These are phyloP conservation scores for Hypoxylon sp. DNA, from an alignment of 2,329 filamentous ascomycete genomes.

Conservation along the genomic window DNA sequence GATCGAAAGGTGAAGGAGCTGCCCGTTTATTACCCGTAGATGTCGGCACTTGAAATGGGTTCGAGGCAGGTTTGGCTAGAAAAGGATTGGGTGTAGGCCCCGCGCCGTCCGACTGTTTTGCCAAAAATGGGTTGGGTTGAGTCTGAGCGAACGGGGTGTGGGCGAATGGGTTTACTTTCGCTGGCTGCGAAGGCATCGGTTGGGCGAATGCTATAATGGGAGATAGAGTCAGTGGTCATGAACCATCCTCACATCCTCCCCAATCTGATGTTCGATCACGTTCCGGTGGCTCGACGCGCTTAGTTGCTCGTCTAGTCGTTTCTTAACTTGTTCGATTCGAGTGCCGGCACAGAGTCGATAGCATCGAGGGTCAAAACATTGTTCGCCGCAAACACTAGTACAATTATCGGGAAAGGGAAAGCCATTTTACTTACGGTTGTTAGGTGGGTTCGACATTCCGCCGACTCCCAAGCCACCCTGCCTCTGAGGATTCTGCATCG, in stretches of 20 bases:
- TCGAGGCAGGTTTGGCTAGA: constrained; percentile 13
- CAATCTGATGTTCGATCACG: constrained; percentile 11
- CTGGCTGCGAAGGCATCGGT: constrained; percentile 27
- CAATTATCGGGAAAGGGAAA: constrained; percentile 45
- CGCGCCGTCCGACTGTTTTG: constrained; percentile 27
- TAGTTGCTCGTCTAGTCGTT: constrained; percentile 7
- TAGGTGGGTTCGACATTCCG: constrained; percentile 40
- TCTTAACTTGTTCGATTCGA: constrained; percentile 15
- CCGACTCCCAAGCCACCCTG: constrained; percentile 50
- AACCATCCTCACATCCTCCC: constrained; percentile 26
- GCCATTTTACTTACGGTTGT: constrained; percentile 52
- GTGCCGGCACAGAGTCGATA: constrained; percentile 18
- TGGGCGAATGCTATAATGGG: constrained; percentile 49
- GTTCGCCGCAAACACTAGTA: constrained; percentile 25
- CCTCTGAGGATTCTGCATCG: constrained; percentile 51
- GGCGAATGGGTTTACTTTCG: constrained; percentile 46
- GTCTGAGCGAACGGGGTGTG: constrained; percentile 5
- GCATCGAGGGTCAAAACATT: constrained; percentile 2
- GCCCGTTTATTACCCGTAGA: constrained; percentile 26
- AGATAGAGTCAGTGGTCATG: constrained; percentile 40
- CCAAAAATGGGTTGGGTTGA: constrained; percentile 45
- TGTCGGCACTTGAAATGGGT: constrained; percentile 31
- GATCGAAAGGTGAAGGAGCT: constrained; percentile 37
- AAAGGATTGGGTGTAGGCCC: constrained; percentile 27
- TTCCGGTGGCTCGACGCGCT: constrained; percentile 9